These are phyloP conservation scores for Flaveria robusta DNA, from an alignment of 129 eudicot genomes.

Conservation along the genomic window DNA sequence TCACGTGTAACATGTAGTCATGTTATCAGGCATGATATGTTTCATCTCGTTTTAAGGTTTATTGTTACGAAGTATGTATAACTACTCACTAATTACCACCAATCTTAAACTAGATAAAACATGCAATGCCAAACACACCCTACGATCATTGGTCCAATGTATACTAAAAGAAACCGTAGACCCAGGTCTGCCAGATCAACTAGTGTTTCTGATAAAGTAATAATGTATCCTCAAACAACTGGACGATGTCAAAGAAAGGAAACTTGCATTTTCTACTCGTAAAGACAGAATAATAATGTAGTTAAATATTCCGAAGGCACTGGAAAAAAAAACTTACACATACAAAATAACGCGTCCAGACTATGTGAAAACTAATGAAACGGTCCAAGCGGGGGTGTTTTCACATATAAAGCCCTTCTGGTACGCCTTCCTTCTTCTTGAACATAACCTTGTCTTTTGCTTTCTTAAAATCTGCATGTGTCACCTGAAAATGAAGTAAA, in stretches of 20 bases:
- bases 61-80: slow-evolving; percentile 22
- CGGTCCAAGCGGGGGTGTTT: neutral
- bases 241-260: neutral
- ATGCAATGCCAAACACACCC: neutral
- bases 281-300: slow-evolving; percentile 1
- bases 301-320: slow-evolving; percentile 10
- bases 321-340: slow-evolving; percentile 11
- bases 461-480: slow-evolving; percentile 93
- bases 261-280: neutral
- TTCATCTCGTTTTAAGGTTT: neutral
- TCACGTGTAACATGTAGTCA: slow-evolving; percentile 20
- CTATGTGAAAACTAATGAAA: slow-evolving; percentile 3
- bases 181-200: too few species aligned
- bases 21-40: slow-evolving; percentile 16
- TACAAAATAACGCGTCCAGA: neutral
- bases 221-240: neutral
- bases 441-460: slow-evolving; percentile 96
- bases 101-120: neutral
- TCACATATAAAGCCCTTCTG: slow-evolving; percentile 95
- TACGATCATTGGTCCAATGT: neutral
- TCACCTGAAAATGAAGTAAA: slow-evolving; percentile 47
- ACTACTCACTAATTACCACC: neutral
- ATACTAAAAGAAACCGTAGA: too few species aligned
- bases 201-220: neutral
- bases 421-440: slow-evolving; percentile 96